phyloP scores from a whole-genome alignment of 495 filamentous ascomycete genomes.

The Hypomontagnella monticulosa region DNA sequence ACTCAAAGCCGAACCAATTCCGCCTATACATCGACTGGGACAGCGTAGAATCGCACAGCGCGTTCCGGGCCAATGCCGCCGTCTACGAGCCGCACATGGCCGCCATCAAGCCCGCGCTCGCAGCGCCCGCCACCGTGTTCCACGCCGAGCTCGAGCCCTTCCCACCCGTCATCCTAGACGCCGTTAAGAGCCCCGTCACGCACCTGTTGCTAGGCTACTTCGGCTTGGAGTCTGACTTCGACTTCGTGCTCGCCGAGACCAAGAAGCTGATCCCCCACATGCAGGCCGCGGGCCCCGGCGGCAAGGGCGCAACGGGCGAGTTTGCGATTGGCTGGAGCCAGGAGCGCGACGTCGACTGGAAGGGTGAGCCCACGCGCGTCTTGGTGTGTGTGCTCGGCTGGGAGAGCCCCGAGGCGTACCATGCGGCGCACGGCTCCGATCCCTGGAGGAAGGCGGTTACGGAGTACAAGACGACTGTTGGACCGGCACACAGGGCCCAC shows the following conservation, averaged over 20 bases:
- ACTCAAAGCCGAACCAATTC: constrained; percentile 18
- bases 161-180: constrained; percentile 27
- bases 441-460: neutral
- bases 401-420: constrained; percentile 33
- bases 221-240: constrained; percentile 9
- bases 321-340: constrained; percentile 23
- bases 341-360: constrained; percentile 28
- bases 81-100: neutral
- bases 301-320: constrained; percentile 21
- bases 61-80: constrained; percentile 6
- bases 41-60: constrained; percentile 10
- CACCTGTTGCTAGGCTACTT: constrained; percentile 28
- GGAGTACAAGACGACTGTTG: constrained; percentile 7
- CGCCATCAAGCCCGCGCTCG: neutral
- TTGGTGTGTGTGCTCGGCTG: constrained; percentile 24
- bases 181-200: constrained; percentile 17
- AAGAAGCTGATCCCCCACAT: constrained; percentile 3
- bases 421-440: constrained; percentile 11
- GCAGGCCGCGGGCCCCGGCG: constrained; percentile 7
- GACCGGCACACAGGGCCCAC: constrained; percentile 24
- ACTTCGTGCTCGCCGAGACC: neutral
- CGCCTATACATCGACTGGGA: constrained; percentile 35
- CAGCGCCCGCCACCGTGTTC: neutral
- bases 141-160: constrained; percentile 24
- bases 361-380: constrained; percentile 26